Conservation (phyloP, 176 grass and related monocot genomes). For the Metroxylon sagu region DNA sequence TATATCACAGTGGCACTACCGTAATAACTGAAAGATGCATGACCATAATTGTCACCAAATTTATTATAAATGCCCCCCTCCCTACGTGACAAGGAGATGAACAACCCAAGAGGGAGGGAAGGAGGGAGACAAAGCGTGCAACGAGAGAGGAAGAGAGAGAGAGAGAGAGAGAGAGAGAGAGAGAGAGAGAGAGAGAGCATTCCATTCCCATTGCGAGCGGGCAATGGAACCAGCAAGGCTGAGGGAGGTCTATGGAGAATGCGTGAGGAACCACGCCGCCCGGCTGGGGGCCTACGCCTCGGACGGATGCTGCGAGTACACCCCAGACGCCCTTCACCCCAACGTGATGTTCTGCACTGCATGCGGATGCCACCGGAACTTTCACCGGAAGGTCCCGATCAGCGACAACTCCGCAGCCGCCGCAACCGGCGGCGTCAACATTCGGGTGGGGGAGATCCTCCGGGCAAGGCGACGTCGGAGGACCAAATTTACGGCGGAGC, state of each 20-base stretch:
- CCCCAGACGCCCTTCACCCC: not conserved
- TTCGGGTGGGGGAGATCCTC: not conserved
- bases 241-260: constrained; percentile 12
- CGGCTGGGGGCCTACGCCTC: constrained; percentile 7
- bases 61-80: too few relatives aligned
- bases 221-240: not conserved
- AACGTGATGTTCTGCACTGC: not conserved
- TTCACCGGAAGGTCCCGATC: constrained; percentile 4
- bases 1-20: too few relatives aligned
- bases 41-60: too few relatives aligned
- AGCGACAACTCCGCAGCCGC: not conserved
- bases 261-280: constrained; percentile 17
- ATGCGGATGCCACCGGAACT: constrained; percentile 21
- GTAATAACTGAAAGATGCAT: too few relatives aligned
- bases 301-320: constrained; percentile 20
- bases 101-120: too few relatives aligned
- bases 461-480: not conserved
- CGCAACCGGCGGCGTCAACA: too few relatives aligned
- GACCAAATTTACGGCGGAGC: not conserved
- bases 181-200: too few relatives aligned
- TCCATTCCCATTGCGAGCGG: too few relatives aligned
- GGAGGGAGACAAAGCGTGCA: too few relatives aligned
- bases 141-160: too few relatives aligned
- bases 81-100: too few relatives aligned
- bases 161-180: too few relatives aligned